A percentile compares a stretch with the other conserved stretches of the same genome.
Conservation (phyloP, 192 early-diverging fungal genomes). For the Pilobolus umbonatus region DNA sequence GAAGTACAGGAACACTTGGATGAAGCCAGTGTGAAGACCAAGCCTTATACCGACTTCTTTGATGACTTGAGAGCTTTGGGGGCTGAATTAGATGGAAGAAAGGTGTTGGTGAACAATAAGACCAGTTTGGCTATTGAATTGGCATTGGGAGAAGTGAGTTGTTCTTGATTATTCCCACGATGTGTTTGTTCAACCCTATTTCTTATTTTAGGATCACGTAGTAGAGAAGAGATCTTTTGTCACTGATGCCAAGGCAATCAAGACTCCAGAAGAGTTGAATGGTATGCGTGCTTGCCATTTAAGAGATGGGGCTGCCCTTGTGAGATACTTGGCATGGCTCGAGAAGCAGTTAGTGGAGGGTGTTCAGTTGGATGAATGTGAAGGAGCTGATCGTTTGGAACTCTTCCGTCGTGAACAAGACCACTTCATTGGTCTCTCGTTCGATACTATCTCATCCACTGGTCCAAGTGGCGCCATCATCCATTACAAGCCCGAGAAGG, state of each 20-base stretch:
- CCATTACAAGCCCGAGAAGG: conserved; percentile 91
- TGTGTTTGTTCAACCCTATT: background rate
- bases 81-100: conserved; percentile 24
- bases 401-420: conserved; percentile 64
- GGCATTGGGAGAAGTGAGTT: conserved; percentile 59
- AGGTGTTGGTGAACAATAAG: conserved; percentile 58
- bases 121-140: conserved; percentile 72
- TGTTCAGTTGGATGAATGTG: conserved; percentile 73
- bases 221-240: conserved; percentile 64
- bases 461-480: conserved; percentile 98
- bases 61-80: conserved; percentile 48
- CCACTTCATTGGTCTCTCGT: conserved; percentile 89
- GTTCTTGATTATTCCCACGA: background rate
- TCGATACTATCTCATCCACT: conserved; percentile 93
- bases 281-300: conserved; percentile 92
- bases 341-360: conserved; percentile 80
- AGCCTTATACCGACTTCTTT: conserved; percentile 77
- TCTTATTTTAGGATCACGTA: conserved; percentile 39
- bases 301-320: conserved; percentile 84
- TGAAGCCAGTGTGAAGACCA: conserved; percentile 52
- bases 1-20: conserved; percentile 61
- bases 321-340: conserved; percentile 89
- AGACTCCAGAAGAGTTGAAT: conserved; percentile 84
- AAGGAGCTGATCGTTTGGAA: conserved; percentile 83
- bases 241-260: conserved; percentile 82